A percentile compares a stretch with the other conserved stretches of the same genome.
These are phyloP conservation scores for Vanderwaltozyma tropicalis DNA, from an alignment of 805 yeast species.

Conservation along the genomic window DNA sequence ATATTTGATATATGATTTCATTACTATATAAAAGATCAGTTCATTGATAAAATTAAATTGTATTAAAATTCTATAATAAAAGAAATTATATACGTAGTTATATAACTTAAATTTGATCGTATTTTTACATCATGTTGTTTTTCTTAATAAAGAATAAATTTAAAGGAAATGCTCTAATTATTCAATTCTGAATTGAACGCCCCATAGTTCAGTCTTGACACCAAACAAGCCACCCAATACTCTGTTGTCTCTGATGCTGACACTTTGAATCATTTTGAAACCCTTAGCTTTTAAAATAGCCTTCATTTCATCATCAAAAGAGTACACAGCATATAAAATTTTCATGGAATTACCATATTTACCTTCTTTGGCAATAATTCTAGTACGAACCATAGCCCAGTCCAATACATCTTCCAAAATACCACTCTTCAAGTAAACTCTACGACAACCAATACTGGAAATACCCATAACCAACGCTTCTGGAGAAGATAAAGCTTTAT, in stretches of 20 bases:
- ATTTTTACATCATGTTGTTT: too few species aligned
- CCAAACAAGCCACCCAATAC: constrained; percentile 26
- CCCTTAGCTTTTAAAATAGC: constrained; percentile 32
- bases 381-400: constrained; percentile 46
- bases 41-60: too few species aligned
- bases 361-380: constrained; percentile 28
- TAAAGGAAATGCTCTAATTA: too few species aligned
- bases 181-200: constrained; percentile 30
- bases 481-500: constrained; percentile 33
- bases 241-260: constrained; percentile 21
- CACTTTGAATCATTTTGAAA: constrained; percentile 31
- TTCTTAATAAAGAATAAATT: too few species aligned
- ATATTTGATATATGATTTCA: too few species aligned
- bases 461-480: constrained; percentile 41
- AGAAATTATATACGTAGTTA: too few species aligned
- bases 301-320: constrained; percentile 38
- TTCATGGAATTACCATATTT: constrained; percentile 27
- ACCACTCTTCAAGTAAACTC: constrained; percentile 56
- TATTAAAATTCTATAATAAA: too few species aligned
- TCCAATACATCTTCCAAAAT: constrained; percentile 52
- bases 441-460: constrained; percentile 52
- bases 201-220: constrained; percentile 25
- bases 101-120: too few species aligned
- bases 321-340: constrained; percentile 39
- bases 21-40: too few species aligned